Evolutionary conservation across 805 yeast species (phyloP).

Genomic region (Naumovozyma castellii): DNA sequence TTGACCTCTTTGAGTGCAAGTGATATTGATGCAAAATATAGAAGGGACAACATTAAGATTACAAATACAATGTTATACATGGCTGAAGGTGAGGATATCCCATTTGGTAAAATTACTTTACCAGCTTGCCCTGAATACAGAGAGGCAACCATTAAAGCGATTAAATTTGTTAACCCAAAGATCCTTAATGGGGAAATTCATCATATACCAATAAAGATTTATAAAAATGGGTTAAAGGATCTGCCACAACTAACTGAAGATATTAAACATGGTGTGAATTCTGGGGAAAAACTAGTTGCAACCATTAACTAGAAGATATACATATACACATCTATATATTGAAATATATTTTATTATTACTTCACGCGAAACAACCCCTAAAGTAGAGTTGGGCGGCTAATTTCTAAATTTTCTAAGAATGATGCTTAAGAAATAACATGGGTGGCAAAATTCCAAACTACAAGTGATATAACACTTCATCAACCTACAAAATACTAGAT

Average conservation of each 20-base stretch:
- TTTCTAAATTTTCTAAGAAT: too few species aligned
- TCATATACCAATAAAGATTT: constrained; percentile 26
- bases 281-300: constrained; percentile 23
- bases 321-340: too few species aligned
- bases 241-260: constrained; percentile 16
- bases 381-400: too few species aligned
- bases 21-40: constrained; percentile 19
- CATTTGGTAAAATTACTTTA: constrained; percentile 16
- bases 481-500: too few species aligned
- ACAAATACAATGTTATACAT: constrained; percentile 31
- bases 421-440: too few species aligned
- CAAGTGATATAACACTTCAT: too few species aligned
- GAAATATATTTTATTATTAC: too few species aligned
- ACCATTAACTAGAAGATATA: not conserved
- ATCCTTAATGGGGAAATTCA: constrained; percentile 18
- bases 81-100: constrained; percentile 27
- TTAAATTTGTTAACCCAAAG: constrained; percentile 15
- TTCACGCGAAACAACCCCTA: too few species aligned
- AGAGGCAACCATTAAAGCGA: constrained; percentile 18
- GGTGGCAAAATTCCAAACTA: too few species aligned
- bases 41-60: constrained; percentile 25
- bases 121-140: constrained; percentile 16
- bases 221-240: constrained; percentile 22
- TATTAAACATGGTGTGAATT: constrained; percentile 16
- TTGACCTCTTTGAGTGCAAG: constrained; percentile 15